Conservation (phyloP, 228 moss, liverwort and hornwort species). For the Sphagnum magellanicum region DNA sequence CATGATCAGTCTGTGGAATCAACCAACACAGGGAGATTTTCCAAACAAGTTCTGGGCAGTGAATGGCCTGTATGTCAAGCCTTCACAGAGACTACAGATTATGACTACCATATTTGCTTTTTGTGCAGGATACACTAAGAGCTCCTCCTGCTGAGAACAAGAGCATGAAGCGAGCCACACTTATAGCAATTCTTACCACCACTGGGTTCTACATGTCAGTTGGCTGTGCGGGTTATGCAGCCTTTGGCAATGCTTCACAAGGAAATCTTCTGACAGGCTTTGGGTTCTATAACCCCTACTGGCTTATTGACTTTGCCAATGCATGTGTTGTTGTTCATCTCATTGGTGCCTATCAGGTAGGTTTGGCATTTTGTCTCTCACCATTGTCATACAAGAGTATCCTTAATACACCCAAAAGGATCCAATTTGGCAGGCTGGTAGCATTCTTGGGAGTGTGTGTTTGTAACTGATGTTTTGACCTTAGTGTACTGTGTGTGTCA, state of each 20-base stretch:
- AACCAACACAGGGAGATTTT: background rate
- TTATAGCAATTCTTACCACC: conserved; percentile 32
- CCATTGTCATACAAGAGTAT: background rate
- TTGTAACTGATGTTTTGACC: no score
- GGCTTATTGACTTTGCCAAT: conserved; percentile 77
- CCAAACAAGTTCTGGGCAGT: no score
- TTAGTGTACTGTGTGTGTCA: background rate
- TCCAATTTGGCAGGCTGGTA: background rate
- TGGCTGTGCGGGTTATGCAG: conserved; percentile 65
- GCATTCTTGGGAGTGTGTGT: no score
- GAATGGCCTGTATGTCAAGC: no score
- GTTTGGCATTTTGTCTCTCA: background rate
- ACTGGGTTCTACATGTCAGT: conserved; percentile 67
- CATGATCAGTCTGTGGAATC: no score
- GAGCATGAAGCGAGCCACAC: conserved; percentile 63
- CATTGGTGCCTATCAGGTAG: conserved; percentile 84
- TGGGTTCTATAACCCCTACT: conserved; percentile 75
- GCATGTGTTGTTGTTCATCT: conserved; percentile 64
- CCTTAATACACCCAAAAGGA: background rate
- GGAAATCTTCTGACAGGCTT: conserved; percentile 74
- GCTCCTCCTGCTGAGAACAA: conserved; percentile 58
- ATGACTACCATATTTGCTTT: background rate
- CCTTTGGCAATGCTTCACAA: conserved; percentile 62
- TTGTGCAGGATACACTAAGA: conserved; percentile 63
- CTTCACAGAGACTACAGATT: no score